phyloP scores from a whole-genome alignment of 2,329 filamentous ascomycete genomes.

The Xylariaceae sp. region DNA sequence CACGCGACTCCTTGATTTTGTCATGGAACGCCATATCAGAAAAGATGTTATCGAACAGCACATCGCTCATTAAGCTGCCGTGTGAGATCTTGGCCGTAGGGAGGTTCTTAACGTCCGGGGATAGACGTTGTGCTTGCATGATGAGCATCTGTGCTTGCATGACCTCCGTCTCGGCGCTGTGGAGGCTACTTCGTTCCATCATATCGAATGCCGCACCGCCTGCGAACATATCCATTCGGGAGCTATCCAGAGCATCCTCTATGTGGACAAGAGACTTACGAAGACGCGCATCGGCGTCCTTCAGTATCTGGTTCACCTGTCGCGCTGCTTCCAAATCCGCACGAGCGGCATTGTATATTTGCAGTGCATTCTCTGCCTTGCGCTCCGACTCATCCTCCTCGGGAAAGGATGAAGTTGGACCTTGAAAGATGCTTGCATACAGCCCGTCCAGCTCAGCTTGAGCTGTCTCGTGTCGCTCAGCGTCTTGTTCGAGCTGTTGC shows the following conservation, averaged over 20 bases:
- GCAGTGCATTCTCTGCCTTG: constrained; percentile 33
- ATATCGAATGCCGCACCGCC: constrained; percentile 48
- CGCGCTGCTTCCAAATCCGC: constrained; percentile 38
- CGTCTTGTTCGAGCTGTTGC: constrained; percentile 36
- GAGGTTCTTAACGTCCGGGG: constrained; percentile 38
- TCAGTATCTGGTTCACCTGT: constrained; percentile 40
- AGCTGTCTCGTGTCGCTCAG: constrained; percentile 37
- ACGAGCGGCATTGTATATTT: constrained; percentile 38
- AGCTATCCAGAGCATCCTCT: constrained; percentile 40
- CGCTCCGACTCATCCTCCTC: constrained; percentile 51
- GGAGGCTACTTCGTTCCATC: constrained; percentile 52
- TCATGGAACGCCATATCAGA: constrained; percentile 51
- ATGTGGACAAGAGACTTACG: constrained; percentile 36
- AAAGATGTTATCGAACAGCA: constrained; percentile 56
- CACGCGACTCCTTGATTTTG: constrained; percentile 45
- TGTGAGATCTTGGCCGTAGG: constrained; percentile 42
- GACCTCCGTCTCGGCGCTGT: constrained; percentile 43
- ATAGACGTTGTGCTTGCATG: constrained; percentile 39
- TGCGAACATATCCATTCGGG: constrained; percentile 48
- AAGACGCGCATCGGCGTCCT: constrained; percentile 38
- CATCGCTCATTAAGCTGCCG: constrained; percentile 46
- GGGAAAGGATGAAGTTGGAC: constrained; percentile 50
- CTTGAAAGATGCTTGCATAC: constrained; percentile 53
- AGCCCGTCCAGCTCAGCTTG: constrained; percentile 49
- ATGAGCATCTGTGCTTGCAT: constrained; percentile 40